Evolutionary conservation across 2,329 filamentous ascomycete species (phyloP).

Genomic region (Alternaria arbusti): DNA sequence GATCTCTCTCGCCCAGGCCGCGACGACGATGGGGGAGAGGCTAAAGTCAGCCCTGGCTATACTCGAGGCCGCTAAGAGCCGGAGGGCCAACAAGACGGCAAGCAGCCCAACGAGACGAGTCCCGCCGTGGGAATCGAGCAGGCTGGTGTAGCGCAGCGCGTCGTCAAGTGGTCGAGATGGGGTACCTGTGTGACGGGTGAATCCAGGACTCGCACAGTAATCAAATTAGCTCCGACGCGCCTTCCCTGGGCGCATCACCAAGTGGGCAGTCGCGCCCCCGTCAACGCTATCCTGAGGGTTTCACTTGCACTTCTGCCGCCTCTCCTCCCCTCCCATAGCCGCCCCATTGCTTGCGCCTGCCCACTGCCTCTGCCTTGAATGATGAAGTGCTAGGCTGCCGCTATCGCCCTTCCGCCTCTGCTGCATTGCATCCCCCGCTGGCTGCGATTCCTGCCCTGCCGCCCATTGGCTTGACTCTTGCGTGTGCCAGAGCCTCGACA

Average conservation of each 20-base stretch:
- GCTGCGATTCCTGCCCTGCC: slow-evolving; percentile 20
- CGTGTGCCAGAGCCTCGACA: slow-evolving; percentile 16
- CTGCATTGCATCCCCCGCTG: not conserved
- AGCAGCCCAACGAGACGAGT: not conserved
- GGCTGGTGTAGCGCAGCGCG: not conserved
- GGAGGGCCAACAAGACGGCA: not conserved
- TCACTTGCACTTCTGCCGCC: slow-evolving; percentile 2
- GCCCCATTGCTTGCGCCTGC: slow-evolving; percentile 7
- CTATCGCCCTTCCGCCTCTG: not conserved
- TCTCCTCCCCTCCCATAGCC: slow-evolving; percentile 1
- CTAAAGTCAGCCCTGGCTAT: slow-evolving; percentile 8
- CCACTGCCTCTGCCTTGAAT: not conserved
- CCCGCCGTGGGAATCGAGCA: not conserved
- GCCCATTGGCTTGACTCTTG: slow-evolving; percentile 16
- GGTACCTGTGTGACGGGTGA: slow-evolving; percentile 27
- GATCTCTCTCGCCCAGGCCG: slow-evolving; percentile 19
- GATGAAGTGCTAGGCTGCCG: not conserved
- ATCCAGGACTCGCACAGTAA: slow-evolving; percentile 21
- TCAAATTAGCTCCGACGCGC: slow-evolving; percentile 30
- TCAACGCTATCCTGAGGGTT: not conserved
- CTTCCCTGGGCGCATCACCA: slow-evolving; percentile 11
- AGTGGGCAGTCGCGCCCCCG: slow-evolving; percentile 10
- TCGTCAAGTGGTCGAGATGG: not conserved
- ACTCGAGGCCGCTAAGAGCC: slow-evolving; percentile 3
- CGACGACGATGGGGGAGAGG: not conserved